phyloP scores from a whole-genome alignment of 1,284 basidiomycete species.

The Cryptococcus amylolentus region DNA sequence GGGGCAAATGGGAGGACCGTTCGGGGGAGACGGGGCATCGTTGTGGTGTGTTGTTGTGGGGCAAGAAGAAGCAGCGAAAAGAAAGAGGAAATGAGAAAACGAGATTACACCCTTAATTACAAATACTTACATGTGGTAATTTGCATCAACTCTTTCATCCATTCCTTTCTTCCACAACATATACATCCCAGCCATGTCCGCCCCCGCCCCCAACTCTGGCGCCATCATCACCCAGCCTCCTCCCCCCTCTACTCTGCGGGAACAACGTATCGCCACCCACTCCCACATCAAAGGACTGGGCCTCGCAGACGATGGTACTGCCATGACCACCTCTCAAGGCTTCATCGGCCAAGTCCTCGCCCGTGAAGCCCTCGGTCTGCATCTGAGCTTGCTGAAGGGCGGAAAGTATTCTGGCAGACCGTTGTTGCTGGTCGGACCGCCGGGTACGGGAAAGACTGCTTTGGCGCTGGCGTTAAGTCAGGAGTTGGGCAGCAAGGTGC shows the following conservation, averaged over 20 bases:
- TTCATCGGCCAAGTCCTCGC: constrained; percentile 89
- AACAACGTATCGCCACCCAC: constrained; percentile 49
- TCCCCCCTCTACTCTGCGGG: constrained; percentile 45
- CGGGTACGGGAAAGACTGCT: constrained; percentile 63
- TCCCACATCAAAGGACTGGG: constrained; percentile 77
- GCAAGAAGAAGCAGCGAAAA: neutral
- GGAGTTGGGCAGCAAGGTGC: constrained; percentile 89
- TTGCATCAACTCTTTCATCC: neutral
- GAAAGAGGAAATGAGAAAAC: constrained; percentile 16
- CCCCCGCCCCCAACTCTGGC: constrained; percentile 16
- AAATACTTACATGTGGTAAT: neutral
- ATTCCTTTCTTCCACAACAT: neutral
- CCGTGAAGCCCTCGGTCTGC: constrained; percentile 64
- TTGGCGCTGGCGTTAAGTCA: constrained; percentile 90
- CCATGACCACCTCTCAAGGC: constrained; percentile 69
- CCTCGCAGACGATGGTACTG: constrained; percentile 77
- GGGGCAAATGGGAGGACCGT: neutral
- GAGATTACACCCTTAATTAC: constrained; percentile 9
- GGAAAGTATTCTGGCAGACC: constrained; percentile 48
- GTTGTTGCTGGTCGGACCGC: constrained; percentile 48
- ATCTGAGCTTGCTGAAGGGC: constrained; percentile 42
- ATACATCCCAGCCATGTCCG: constrained; percentile 8
- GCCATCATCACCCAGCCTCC: constrained; percentile 44
- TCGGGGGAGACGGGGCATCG: constrained; percentile 15
- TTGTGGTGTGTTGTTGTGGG: neutral